Conservation (phyloP, 2,329 filamentous ascomycete species). For the Penicillium sp. region DNA sequence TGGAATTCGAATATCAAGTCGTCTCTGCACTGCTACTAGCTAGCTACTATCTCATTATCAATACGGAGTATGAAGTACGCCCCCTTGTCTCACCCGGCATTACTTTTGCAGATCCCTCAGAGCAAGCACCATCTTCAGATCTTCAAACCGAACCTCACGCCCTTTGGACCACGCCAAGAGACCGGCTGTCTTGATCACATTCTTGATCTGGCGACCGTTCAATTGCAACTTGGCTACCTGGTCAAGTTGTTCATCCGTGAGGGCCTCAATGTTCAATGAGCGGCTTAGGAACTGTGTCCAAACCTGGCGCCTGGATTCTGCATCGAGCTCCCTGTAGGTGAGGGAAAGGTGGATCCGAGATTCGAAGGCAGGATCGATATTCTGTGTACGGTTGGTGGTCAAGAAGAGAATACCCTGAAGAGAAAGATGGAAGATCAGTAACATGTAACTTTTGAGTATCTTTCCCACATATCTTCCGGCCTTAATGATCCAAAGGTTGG, state of each 20-base stretch:
- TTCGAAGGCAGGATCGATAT: constrained; percentile 45
- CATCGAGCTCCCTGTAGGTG: constrained; percentile 36
- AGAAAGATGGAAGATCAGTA: constrained; percentile 28
- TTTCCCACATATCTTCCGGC: neutral
- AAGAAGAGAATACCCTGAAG: constrained; percentile 42
- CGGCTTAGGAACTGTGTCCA: constrained; percentile 40
- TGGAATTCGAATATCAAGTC: neutral
- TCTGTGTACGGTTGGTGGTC: constrained; percentile 45
- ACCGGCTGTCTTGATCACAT: constrained; percentile 38
- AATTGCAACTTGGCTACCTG: constrained; percentile 18
- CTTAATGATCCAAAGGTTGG: neutral
- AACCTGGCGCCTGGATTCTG: constrained; percentile 30
- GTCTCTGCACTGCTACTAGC: neutral
- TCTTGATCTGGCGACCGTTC: constrained; percentile 39
- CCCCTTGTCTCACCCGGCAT: neutral
- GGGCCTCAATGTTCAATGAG: constrained; percentile 9
- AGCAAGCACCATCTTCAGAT: constrained; percentile 17
- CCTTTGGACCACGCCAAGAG: constrained; percentile 29
- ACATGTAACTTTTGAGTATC: constrained; percentile 14
- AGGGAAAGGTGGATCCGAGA: constrained; percentile 37
- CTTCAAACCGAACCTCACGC: constrained; percentile 14
- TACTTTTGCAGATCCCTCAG: neutral
- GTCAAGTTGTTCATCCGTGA: constrained; percentile 21
- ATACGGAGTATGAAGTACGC: neutral
- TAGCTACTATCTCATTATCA: neutral